Percentiles rank a stretch among this genome's conserved stretches.
Evolutionary conservation across 1,284 basidiomycete species (phyloP).

Genomic region (Ceratobasidium papillatum): DNA sequence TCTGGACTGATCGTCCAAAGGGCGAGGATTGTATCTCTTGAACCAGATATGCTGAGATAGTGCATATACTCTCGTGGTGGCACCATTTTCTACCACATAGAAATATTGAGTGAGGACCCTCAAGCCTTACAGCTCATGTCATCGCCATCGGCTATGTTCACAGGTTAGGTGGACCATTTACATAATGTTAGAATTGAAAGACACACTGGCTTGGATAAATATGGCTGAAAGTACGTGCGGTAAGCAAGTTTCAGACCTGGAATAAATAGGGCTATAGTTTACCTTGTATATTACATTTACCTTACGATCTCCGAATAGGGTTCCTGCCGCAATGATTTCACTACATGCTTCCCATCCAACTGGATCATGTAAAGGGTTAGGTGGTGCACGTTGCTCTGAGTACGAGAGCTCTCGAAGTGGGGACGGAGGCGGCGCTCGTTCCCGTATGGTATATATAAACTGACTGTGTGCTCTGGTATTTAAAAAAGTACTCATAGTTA

Average conservation of each 20-base stretch:
- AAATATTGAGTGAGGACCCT: no score
- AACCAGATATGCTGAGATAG: background rate
- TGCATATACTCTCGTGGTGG: no score
- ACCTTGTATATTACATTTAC: constrained; percentile 10
- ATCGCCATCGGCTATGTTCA: constrained; percentile 11
- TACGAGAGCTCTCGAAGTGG: constrained; percentile 19
- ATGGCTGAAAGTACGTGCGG: background rate
- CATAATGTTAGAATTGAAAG: background rate
- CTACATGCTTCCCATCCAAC: constrained; percentile 6
- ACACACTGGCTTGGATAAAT: constrained; percentile 27
- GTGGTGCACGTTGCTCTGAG: constrained; percentile 4
- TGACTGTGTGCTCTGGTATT: background rate
- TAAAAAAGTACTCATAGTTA: background rate
- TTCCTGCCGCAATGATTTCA: constrained; percentile 1
- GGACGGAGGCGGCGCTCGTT: constrained; percentile 24
- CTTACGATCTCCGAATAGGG: constrained; percentile 21
- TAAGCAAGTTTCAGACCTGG: background rate
- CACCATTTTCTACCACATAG: no score
- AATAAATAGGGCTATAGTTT: background rate
- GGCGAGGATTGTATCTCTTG: background rate
- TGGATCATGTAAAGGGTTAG: background rate
- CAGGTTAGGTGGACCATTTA: background rate
- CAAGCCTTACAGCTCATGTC: no score
- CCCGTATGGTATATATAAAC: constrained; percentile 8
- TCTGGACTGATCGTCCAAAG: background rate